Conservation (phyloP, 2,329 filamentous ascomycete species). For the Orbilia quercus region DNA sequence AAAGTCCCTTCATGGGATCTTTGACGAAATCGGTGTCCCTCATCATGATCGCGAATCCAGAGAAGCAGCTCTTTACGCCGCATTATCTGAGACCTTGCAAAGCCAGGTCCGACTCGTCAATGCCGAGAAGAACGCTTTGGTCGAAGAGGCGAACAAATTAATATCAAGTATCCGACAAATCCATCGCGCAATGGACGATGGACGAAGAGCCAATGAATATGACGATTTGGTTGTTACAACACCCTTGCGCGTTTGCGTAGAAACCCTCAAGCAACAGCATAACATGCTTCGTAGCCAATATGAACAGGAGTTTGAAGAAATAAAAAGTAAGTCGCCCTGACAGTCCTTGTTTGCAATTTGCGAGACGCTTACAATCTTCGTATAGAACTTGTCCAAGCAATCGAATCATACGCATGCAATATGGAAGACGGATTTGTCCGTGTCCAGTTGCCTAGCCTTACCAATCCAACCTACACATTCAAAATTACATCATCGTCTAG, state of each 20-base stretch:
- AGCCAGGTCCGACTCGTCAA: conserved; percentile 88
- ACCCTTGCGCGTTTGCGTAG: conserved; percentile 82
- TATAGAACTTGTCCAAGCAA: conserved; percentile 86
- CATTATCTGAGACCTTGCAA: conserved; percentile 89
- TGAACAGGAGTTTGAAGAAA: conserved; percentile 91
- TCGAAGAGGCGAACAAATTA: conserved; percentile 87
- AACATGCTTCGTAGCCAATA: conserved; percentile 81
- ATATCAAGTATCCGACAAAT: conserved; percentile 91
- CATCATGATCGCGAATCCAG: conserved; percentile 89
- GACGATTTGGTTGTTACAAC: conserved; percentile 79
- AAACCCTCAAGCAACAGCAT: conserved; percentile 86
- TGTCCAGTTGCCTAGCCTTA: conserved; percentile 84
- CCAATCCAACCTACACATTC: conserved; percentile 79
- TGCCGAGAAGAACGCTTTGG: conserved; percentile 87
- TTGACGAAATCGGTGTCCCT: conserved; percentile 97
- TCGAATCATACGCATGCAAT: conserved; percentile 96
- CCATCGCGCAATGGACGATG: conserved; percentile 53
- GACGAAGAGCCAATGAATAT: conserved; percentile 53
- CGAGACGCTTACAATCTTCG: neutral
- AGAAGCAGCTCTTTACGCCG: conserved; percentile 90
- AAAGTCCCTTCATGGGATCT: conserved; percentile 79
- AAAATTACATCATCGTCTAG: conserved; percentile 93
- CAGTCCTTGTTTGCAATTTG: neutral
- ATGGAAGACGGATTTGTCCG: conserved; percentile 89
- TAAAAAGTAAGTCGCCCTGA: conserved; percentile 77